Evolutionary conservation across 192 early-diverging fungal species (phyloP), one percentile per base, ranked within the genome.

Genomic region (Haplosporangium gracile): DNA sequence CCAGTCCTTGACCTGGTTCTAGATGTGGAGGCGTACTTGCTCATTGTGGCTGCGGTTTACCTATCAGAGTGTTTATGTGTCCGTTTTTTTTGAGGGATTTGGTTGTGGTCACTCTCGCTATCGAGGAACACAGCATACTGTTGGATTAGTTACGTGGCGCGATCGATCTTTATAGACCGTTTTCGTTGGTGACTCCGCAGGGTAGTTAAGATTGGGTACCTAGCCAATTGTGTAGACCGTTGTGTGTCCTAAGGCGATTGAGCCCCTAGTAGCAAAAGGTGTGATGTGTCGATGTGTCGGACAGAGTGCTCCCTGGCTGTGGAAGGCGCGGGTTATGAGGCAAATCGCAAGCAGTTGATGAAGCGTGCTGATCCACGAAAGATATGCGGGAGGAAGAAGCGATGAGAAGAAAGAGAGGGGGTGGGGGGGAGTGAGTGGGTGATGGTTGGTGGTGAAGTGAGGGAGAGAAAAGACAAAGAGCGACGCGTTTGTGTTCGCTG

Each of bases 21-120:
- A 11, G 60, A 65, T 32, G 60, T 65, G 60, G 60, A 65, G 60
- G n/a, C 26, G 29, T 65, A 65, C 26, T 65, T 65, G 60, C 60
- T 65, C 60, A 65, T 65, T 32, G 4, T 29, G 13, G 60, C 60
- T 65, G 60, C 60, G 60, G 60, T 65, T 65, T 65, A 32, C 60
- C 32, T 29, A 65, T 65, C 60, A 65, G 18, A 32, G 60, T 60
- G n/a, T 9, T 26, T 60, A 8, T 29, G 60, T 16, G 9, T 65
- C 13, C 26, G 26, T 65, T 0, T 26, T 26, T 57, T 7, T 57
- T 32, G 60, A 32, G 11, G 9, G 60, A 1, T 11, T 13, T 32
- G 26, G 29, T 24, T 65, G 60, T 32, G 60, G 32, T 65, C 60
- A 32, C 60, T 29, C 60, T n/a, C 9, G 42, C 55, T 65, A 32